These are phyloP conservation scores for Stylonectria norvegica DNA, from an alignment of 2,329 filamentous ascomycete genomes.

Conservation along the genomic window DNA sequence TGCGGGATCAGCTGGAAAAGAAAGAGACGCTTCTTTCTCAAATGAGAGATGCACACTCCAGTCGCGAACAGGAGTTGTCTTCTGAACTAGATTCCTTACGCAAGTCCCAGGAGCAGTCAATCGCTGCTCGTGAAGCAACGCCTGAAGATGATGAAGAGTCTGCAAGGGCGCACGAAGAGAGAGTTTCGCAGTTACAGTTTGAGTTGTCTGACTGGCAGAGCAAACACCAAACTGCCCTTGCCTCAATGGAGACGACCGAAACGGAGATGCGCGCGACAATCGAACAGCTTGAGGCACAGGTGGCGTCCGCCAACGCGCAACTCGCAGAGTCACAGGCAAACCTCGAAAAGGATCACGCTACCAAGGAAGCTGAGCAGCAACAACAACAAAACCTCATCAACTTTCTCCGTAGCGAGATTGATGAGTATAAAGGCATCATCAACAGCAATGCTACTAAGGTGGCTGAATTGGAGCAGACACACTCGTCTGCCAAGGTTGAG, in stretches of 20 bases:
- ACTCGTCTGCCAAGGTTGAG: conserved; percentile 62
- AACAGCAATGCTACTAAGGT: conserved; percentile 66
- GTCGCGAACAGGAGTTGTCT: conserved; percentile 71
- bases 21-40: conserved; percentile 76
- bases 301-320: conserved; percentile 52
- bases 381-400: conserved; percentile 59
- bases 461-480: conserved; percentile 68
- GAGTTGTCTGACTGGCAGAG: conserved; percentile 73
- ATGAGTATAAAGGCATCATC: conserved; percentile 75
- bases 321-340: conserved; percentile 42
- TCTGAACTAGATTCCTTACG: conserved; percentile 69
- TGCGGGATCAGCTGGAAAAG: conserved; percentile 84
- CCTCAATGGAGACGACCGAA: conserved; percentile 70
- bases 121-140: conserved; percentile 13
- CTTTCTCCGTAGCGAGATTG: conserved; percentile 68
- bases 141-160: conserved; percentile 27
- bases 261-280: conserved; percentile 69
- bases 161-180: conserved; percentile 47
- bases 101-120: conserved; percentile 43
- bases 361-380: conserved; percentile 44
- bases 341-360: conserved; percentile 39
- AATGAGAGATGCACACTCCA: conserved; percentile 69
- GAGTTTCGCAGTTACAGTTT: conserved; percentile 63
- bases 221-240: conserved; percentile 69
- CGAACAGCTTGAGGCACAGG: conserved; percentile 63